A percentile compares a stretch with the other conserved stretches of the same genome.
Evolutionary conservation across 805 yeast species (phyloP).

Genomic region (Priceomyces melissophilus): DNA sequence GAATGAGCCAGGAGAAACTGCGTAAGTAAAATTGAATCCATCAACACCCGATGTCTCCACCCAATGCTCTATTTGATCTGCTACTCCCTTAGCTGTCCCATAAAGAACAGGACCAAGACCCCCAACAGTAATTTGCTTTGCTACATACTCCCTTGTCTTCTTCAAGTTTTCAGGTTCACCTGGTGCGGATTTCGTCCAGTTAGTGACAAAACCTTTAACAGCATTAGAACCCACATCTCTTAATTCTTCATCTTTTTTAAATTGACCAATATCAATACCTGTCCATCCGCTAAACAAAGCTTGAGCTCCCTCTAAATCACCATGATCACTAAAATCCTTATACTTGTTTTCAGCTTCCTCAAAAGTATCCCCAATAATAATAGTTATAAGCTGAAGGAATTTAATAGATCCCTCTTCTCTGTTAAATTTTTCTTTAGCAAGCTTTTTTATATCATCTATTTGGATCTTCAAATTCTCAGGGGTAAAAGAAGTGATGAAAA

Average conservation of each 20-base stretch:
- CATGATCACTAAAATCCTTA: conserved; percentile 26
- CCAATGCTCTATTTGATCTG: conserved; percentile 38
- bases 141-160: conserved; percentile 22
- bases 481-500: conserved; percentile 35
- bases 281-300: conserved; percentile 40
- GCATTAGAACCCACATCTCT: conserved; percentile 30
- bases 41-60: conserved; percentile 37
- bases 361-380: conserved; percentile 37
- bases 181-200: conserved; percentile 29
- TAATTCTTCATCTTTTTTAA: conserved; percentile 27
- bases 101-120: conserved; percentile 31
- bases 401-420: conserved; percentile 37
- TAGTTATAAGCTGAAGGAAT: conserved; percentile 33
- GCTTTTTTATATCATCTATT: conserved; percentile 25
- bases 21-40: conserved; percentile 41
- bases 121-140: conserved; percentile 25
- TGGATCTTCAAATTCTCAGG: conserved; percentile 26
- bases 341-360: conserved; percentile 40
- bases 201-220: conserved; percentile 27
- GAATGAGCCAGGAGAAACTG: conserved; percentile 32
- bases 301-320: conserved; percentile 40
- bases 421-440: conserved; percentile 30
- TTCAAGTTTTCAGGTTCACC: conserved; percentile 25
- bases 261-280: conserved; percentile 38
- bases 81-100: conserved; percentile 37